These are phyloP conservation scores for Alternaria postmessia DNA, from an alignment of 2,329 filamentous ascomycete genomes.

Conservation along the genomic window DNA sequence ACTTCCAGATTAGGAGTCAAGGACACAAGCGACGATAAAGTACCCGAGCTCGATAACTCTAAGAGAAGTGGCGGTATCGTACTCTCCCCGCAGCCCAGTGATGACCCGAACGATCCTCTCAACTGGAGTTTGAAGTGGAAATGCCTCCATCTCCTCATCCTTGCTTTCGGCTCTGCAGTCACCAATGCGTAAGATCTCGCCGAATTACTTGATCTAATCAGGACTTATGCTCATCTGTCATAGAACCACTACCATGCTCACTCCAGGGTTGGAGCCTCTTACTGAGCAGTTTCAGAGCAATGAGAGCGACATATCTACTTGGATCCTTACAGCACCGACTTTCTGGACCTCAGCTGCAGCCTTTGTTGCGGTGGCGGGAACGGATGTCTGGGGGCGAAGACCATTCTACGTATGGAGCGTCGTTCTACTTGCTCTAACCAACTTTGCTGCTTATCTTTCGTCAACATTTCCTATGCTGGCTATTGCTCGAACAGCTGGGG, in stretches of 20 bases:
- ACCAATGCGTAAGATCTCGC: constrained; percentile 19
- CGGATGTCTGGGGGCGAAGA: constrained; percentile 22
- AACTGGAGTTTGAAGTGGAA: constrained; percentile 23
- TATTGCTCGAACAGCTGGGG: constrained; percentile 17
- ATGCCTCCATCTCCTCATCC: constrained; percentile 15
- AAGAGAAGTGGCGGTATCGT: constrained; percentile 12
- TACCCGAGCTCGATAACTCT: constrained; percentile 9
- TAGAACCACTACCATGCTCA: constrained; percentile 22
- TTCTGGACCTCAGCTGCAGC: constrained; percentile 24
- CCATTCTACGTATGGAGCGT: constrained; percentile 19
- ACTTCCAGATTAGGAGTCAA: constrained; percentile 14
- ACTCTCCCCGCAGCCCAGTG: constrained; percentile 11
- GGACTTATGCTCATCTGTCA: neutral
- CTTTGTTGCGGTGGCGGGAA: constrained; percentile 19
- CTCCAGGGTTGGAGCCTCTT: constrained; percentile 18
- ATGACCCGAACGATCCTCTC: constrained; percentile 21
- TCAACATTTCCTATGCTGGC: constrained; percentile 18
- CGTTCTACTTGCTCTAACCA: constrained; percentile 16
- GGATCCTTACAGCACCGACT: constrained; percentile 22
- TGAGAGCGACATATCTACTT: constrained; percentile 18
- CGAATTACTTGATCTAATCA: too few relatives aligned
- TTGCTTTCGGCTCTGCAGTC: constrained; percentile 22
- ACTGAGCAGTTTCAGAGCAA: constrained; percentile 19
- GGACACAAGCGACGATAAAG: constrained; percentile 10
- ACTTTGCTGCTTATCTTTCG: constrained; percentile 17